These are phyloP conservation scores for Beauveria medogensis DNA, from an alignment of 2,329 filamentous ascomycete species.

Conservation along the genomic window DNA sequence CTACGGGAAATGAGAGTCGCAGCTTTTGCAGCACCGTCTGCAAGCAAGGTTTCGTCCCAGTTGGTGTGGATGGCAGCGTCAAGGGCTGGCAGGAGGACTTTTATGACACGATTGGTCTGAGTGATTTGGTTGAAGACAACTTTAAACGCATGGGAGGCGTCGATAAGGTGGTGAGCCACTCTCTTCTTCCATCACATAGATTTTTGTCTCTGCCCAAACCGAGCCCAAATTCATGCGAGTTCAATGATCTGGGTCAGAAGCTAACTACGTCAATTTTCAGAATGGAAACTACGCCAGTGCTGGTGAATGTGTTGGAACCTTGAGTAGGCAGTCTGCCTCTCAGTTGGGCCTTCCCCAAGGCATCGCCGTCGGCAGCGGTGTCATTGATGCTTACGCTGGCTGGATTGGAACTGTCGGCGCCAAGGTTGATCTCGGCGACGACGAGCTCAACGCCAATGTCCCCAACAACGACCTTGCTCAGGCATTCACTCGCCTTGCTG, in stretches of 20 bases:
- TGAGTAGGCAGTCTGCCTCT: slow-evolving; percentile 73
- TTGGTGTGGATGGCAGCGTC: slow-evolving; percentile 93
- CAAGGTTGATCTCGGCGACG: slow-evolving; percentile 67
- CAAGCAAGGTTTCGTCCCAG: slow-evolving; percentile 93
- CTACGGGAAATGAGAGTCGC: slow-evolving; percentile 82
- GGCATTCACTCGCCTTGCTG: slow-evolving; percentile 85
- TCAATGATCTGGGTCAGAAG: neutral
- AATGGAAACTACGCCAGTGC: slow-evolving; percentile 88
- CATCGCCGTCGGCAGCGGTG: slow-evolving; percentile 88
- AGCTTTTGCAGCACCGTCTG: slow-evolving; percentile 96
- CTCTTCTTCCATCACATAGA: slow-evolving; percentile 21
- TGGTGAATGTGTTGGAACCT: slow-evolving; percentile 77
- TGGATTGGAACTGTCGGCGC: slow-evolving; percentile 99
- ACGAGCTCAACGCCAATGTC: slow-evolving; percentile 57
- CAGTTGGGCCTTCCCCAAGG: slow-evolving; percentile 80
- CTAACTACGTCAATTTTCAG: slow-evolving; percentile 37
- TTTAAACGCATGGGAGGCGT: slow-evolving; percentile 94
- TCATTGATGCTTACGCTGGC: slow-evolving; percentile 96
- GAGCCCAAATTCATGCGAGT: neutral
- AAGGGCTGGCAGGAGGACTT: slow-evolving; percentile 99
- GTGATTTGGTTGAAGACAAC: slow-evolving; percentile 73
- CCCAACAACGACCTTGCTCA: slow-evolving; percentile 82
- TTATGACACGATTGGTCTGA: slow-evolving; percentile 75
- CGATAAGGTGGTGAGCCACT: slow-evolving; percentile 76
- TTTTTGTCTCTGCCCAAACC: neutral